Evolutionary conservation across 768 basidiomycete species (phyloP).

Genomic region (Trametes villosa): DNA sequence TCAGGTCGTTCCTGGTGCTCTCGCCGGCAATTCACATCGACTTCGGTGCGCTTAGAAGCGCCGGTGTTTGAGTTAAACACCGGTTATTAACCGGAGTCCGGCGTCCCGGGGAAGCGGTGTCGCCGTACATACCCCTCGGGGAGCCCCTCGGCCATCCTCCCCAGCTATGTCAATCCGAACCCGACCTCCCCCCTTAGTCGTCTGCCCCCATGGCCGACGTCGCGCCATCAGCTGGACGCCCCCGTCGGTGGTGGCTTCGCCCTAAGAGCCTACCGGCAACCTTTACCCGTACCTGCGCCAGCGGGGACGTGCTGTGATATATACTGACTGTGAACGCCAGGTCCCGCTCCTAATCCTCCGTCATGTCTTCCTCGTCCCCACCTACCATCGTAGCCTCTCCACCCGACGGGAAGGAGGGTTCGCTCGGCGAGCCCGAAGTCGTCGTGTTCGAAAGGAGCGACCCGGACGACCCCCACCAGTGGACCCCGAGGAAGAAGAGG

Average conservation of each 20-base stretch:
- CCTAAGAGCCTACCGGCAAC: too few relatives aligned
- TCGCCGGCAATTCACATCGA: background rate
- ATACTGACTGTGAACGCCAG: too few relatives aligned
- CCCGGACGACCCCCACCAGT: slow-evolving; percentile 27
- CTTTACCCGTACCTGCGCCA: too few relatives aligned
- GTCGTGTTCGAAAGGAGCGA: slow-evolving; percentile 5
- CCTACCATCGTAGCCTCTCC: background rate
- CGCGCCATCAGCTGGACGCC: background rate
- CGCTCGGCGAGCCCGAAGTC: background rate
- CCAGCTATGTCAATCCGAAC: background rate
- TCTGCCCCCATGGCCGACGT: background rate
- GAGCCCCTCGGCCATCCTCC: background rate
- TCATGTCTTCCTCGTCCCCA: background rate
- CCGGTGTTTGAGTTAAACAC: background rate
- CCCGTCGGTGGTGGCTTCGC: too few relatives aligned
- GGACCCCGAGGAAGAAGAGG: slow-evolving; percentile 20
- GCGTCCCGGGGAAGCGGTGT: background rate
- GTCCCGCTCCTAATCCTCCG: too few relatives aligned
- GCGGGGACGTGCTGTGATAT: too few relatives aligned
- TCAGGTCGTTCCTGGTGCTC: too few relatives aligned
- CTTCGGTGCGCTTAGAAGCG: too few relatives aligned
- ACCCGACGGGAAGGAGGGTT: background rate
- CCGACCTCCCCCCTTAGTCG: background rate
- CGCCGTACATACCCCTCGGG: background rate
- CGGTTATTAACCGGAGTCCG: background rate